Percentiles rank a stretch among this genome's conserved stretches.
Evolutionary conservation across 257 asterid genomes (phyloP).

Genomic region (Parsonsia alboflavescens): DNA sequence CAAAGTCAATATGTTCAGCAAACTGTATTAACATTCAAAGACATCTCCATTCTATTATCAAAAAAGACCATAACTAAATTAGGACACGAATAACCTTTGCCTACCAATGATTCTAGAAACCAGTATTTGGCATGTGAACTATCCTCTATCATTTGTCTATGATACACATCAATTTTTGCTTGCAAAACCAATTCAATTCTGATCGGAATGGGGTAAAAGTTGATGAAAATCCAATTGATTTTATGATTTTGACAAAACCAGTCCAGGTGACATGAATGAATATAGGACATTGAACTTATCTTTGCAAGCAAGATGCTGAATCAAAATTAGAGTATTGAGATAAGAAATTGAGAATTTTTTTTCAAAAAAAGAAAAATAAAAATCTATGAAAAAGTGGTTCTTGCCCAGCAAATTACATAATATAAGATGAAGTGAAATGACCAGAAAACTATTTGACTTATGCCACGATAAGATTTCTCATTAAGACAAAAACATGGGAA

Average conservation of each 20-base stretch:
- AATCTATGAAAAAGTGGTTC: neutral
- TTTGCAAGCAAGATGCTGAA: neutral
- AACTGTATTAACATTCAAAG: neutral
- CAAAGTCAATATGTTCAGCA: neutral
- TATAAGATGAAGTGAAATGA: neutral
- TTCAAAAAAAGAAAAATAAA: neutral
- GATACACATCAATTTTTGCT: neutral
- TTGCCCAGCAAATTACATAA: neutral
- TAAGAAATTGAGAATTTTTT: neutral
- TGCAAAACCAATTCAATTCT: neutral
- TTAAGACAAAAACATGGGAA: neutral
- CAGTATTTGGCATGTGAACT: neutral
- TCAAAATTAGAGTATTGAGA: neutral
- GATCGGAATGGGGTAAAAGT: neutral
- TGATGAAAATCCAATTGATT: neutral
- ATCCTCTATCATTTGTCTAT: neutral
- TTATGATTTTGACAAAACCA: neutral
- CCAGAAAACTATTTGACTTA: neutral
- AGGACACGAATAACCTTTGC: neutral
- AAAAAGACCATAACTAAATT: neutral
- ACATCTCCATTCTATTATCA: neutral
- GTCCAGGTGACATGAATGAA: neutral
- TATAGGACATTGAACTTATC: neutral
- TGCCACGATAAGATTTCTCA: neutral
- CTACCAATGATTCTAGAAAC: neutral